Base-by-base conservation (phyloP, 129 eudicot genomes). In the Mikania micrantha region DNA sequence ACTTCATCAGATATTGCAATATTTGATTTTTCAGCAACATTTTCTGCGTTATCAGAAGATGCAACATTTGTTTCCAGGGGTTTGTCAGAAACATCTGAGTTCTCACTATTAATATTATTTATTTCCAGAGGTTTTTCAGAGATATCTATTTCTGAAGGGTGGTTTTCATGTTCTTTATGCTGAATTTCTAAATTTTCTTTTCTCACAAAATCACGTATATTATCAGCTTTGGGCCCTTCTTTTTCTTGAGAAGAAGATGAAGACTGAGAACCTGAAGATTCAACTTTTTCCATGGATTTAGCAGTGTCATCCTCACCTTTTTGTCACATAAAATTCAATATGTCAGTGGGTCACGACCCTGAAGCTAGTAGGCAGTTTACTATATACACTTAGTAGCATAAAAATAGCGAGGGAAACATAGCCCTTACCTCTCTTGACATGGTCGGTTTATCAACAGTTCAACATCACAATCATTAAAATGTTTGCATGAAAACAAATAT, bases 241-340 rank as follows among this genome's bases (percentile, higher is more conserved):
- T 79, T 67, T 59, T 81, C 88, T 71, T 73, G 78, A 58, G 74
- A 27, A 36, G 64, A 50, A 29, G 86, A 67, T 25, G 73, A 66
- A 59, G 59, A 10, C 47, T 77, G 19, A 40, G 72, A 78, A 57
- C 65, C 56, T 58, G 72, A 71, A 35, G 81, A 64, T 40, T 77
- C 87, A 57, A 78, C 50, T 58, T 34, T 36, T 53, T 79, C 83
- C 27, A 3, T 22, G 12, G 91, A 72, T 56, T 83, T 85, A 24
- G 50, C 76, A 32, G 44, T 39, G 49, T 59, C 71, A 49, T 85
- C 84, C 64, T 40, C 97, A 34, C 58, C 77, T 79, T 78, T 83
- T 25, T 82, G 86, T 31, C 94, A 96, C 83, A 81, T 80, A 59
- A 88, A 81, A 52, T 80, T 76, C 84, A 81, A 68, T 58, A 76